Percentiles rank a stretch among this genome's conserved stretches.
Evolutionary conservation across 164 flowering plant genomes (phyloP).

Genomic region (Annona squamosa): DNA sequence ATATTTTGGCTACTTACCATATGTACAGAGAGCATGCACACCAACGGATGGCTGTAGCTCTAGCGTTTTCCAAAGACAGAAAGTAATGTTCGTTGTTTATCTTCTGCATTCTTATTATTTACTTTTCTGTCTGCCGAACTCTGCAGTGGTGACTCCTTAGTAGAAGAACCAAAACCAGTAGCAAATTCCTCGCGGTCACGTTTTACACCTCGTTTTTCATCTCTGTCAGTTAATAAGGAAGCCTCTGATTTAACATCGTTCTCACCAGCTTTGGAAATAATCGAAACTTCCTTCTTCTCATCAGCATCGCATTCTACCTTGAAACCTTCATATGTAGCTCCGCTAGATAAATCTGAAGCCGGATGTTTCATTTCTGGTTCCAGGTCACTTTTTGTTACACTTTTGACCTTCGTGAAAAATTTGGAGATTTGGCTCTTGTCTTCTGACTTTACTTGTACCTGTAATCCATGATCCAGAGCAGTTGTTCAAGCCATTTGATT

Average conservation of each 20-base stretch:
- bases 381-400: constrained; percentile 17
- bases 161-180: constrained; percentile 19
- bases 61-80: constrained; percentile 45
- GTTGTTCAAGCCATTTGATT: not conserved
- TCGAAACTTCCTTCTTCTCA: constrained; percentile 7
- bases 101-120: constrained; percentile 25
- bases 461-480: constrained; percentile 6
- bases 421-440: constrained; percentile 48
- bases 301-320: constrained; percentile 29
- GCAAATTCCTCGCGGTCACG: constrained; percentile 29
- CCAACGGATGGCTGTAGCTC: constrained; percentile 10
- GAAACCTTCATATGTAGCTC: constrained; percentile 6
- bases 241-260: constrained; percentile 11
- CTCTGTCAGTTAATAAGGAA: not conserved
- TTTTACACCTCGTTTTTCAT: constrained; percentile 24
- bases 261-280: constrained; percentile 9
- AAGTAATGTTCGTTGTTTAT: constrained; percentile 48
- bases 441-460: constrained; percentile 48
- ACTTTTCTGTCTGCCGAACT: constrained; percentile 32
- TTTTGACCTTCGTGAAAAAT: constrained; percentile 46
- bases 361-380: constrained; percentile 12
- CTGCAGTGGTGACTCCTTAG: constrained; percentile 5
- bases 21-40: not conserved
- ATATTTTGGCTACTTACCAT: not conserved
- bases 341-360: constrained; percentile 12